A percentile compares a stretch with the other conserved stretches of the same genome.
Evolutionary conservation across 2,329 filamentous ascomycete species (phyloP).

Genomic region (Aspergillus thermomutatus): DNA sequence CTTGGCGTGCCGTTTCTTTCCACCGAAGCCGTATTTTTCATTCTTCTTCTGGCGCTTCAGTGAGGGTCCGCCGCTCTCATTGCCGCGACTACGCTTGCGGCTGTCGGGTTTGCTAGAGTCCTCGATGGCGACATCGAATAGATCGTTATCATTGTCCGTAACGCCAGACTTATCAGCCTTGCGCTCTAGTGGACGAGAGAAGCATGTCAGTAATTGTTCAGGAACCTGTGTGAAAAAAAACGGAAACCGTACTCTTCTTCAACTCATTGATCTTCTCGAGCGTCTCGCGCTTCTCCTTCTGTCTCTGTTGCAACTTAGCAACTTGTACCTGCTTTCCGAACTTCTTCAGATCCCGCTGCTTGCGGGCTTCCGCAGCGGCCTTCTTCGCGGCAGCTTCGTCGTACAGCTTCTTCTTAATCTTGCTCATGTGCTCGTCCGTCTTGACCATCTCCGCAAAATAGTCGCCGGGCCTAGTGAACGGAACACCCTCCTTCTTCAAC

Average conservation of each 20-base stretch:
- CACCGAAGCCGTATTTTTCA: constrained; percentile 89
- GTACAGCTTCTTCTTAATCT: constrained; percentile 87
- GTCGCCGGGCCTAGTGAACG: constrained; percentile 85
- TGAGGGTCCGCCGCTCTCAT: constrained; percentile 40
- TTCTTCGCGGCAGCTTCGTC: constrained; percentile 92
- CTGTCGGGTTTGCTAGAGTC: constrained; percentile 58
- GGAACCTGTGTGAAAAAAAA: background rate
- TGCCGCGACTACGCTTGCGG: constrained; percentile 41
- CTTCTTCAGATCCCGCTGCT: constrained; percentile 94
- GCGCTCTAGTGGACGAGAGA: constrained; percentile 62
- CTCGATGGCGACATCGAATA: constrained; percentile 89
- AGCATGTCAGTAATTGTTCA: constrained; percentile 20
- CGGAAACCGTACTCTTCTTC: constrained; percentile 79
- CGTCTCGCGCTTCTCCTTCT: constrained; percentile 87
- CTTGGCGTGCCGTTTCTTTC: constrained; percentile 90
- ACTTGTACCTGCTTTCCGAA: constrained; percentile 98
- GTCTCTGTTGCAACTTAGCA: constrained; percentile 89
- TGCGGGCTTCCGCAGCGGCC: constrained; percentile 83
- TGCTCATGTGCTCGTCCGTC: constrained; percentile 96
- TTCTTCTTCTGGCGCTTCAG: constrained; percentile 89
- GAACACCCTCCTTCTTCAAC: constrained; percentile 75
- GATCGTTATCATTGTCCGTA: constrained; percentile 68
- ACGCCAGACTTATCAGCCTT: constrained; percentile 63
- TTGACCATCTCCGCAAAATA: constrained; percentile 99
- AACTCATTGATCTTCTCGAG: constrained; percentile 92